These are phyloP conservation scores for Penicillium subrubescens DNA, from an alignment of 495 filamentous ascomycete genomes.

Conservation along the genomic window DNA sequence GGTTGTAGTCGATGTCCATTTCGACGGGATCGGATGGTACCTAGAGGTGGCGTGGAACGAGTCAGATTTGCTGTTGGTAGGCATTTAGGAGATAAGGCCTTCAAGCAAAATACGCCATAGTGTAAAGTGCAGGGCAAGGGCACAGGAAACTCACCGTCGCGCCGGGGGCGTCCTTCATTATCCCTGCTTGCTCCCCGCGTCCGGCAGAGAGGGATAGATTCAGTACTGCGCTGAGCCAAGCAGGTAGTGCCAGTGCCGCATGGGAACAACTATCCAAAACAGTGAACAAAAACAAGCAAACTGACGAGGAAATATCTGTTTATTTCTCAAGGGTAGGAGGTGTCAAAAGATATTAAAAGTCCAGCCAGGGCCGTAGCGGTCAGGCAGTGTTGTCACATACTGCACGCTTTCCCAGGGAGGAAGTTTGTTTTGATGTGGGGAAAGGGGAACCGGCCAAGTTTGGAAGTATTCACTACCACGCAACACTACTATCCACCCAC, in stretches of 20 bases:
- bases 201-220: slow-evolving; percentile 13
- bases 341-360: slow-evolving; percentile 5
- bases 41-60: slow-evolving; percentile 11
- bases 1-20: slow-evolving; percentile 27
- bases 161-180: slow-evolving; percentile 15
- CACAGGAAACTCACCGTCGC: slow-evolving; percentile 19
- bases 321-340: not conserved
- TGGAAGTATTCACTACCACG: not conserved
- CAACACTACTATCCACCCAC: slow-evolving; percentile 8
- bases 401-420: slow-evolving; percentile 31
- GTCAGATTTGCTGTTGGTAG: slow-evolving; percentile 11
- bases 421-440: slow-evolving; percentile 31
- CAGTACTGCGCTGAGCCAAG: slow-evolving; percentile 1
- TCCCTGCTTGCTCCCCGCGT: slow-evolving; percentile 25
- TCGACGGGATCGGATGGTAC: slow-evolving; percentile 10
- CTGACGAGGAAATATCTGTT: not conserved
- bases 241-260: not conserved
- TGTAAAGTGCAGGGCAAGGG: not conserved
- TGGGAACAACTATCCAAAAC: not conserved
- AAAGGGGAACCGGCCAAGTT: not conserved
- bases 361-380: not conserved
- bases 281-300: not conserved
- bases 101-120: not conserved
- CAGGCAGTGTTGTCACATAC: slow-evolving; percentile 33
- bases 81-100: not conserved